Base-by-base conservation (phyloP, 306 rosid species). In the Ziziphus jujuba region DNA sequence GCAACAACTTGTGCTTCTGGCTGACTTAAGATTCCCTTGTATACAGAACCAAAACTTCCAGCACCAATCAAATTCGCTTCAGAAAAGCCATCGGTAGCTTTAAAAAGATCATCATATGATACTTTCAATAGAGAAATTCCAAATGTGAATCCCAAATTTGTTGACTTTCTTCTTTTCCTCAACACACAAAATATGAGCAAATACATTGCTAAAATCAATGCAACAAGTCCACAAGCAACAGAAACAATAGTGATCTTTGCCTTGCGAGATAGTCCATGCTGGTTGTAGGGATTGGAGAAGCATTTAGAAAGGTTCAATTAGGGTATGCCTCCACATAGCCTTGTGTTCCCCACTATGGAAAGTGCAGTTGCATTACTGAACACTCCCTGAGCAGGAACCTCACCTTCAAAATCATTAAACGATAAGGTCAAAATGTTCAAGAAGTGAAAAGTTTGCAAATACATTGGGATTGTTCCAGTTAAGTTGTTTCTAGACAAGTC, bases 21-120 rank as follows among this genome's bases (percentile, higher is more conserved):
- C n/a, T n/a, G n/a, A n/a, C n/a, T n/a, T n/a, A n/a, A n/a, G n/a
- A n/a, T n/a, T n/a, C n/a, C n/a, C n/a, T n/a, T n/a, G n/a, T n/a
- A 79, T 2, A 75, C 80, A 22, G 65, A 60, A 22, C 77, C 77
- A 31, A 74, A 75, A 49, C 67, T 58, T 22, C 80, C 84, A 7
- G 20, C 13, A 59, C 81, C 84, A 66, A 75, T 56, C 38, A 70
- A 50, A 66, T 80, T 76, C 8, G 7, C 48, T 20, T 64, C 45
- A 56, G 73, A 63, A 15, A 80, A 80, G 21, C 70, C 80, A 58
- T 67, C 21, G 10, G 77, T 75, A 17, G 80, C 79, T 48, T 80
- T 12, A 2, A 69, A 17, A 35, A 80, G 71, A 48, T 62, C 77
- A 23, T 47, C 23, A 22, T 80, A 80, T 23, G 80, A 80, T 13